These are phyloP conservation scores for Cadophora sp. DNA, from an alignment of 2,329 filamentous ascomycete species.

Conservation along the genomic window DNA sequence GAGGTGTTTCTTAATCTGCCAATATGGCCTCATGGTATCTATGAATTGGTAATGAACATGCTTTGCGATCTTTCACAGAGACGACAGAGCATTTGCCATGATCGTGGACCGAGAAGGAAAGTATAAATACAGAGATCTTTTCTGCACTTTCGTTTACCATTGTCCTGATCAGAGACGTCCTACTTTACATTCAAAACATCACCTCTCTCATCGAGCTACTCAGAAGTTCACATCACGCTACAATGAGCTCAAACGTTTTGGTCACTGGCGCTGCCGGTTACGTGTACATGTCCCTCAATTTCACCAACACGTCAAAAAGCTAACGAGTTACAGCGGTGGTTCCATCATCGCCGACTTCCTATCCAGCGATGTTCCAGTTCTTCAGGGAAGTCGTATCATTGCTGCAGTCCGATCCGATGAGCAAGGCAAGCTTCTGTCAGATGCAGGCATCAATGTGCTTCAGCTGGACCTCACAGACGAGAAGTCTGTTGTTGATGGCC, in stretches of 20 bases:
- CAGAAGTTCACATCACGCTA: conserved; percentile 22
- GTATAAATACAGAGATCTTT: conserved; percentile 26
- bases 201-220: not conserved
- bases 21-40: conserved; percentile 8
- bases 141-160: conserved; percentile 25
- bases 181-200: conserved; percentile 23
- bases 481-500: conserved; percentile 30
- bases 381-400: conserved; percentile 40
- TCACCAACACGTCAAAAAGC: conserved; percentile 23
- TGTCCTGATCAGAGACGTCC: no score
- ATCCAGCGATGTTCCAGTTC: conserved; percentile 29
- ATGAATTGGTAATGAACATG: conserved; percentile 25
- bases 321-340: conserved; percentile 43
- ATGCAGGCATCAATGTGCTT: conserved; percentile 44
- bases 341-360: conserved; percentile 47
- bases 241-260: conserved; percentile 37
- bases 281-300: conserved; percentile 39
- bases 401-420: conserved; percentile 47
- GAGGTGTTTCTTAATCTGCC: not conserved
- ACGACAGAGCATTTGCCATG: conserved; percentile 23
- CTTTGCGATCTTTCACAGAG: conserved; percentile 24
- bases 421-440: conserved; percentile 44
- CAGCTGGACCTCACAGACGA: conserved; percentile 45
- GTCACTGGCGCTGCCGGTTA: conserved; percentile 48
- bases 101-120: conserved; percentile 22